Conservation (phyloP, 306 rosid genomes). For the Macrotyloma uniflorum region DNA sequence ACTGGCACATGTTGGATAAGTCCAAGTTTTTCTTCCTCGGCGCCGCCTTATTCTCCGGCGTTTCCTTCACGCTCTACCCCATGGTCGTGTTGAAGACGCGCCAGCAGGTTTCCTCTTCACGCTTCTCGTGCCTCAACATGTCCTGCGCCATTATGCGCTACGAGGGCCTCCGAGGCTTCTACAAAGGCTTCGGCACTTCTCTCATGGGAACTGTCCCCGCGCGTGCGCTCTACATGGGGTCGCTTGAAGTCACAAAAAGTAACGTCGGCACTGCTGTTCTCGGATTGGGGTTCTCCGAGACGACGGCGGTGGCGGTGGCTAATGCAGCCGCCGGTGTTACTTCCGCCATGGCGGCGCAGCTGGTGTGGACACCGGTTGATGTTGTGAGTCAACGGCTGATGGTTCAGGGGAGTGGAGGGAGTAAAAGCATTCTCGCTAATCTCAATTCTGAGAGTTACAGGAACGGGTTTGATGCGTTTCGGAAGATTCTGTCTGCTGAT, state of each 20-base stretch:
- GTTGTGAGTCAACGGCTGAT: constrained; percentile 93
- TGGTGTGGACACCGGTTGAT: constrained; percentile 97
- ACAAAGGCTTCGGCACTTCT: constrained; percentile 93
- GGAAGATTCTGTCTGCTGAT: constrained; percentile 72
- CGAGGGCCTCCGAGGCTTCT: constrained; percentile 88
- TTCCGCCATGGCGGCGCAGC: constrained; percentile 93
- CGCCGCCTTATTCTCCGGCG: constrained; percentile 93
- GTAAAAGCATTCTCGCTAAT: constrained; percentile 45
- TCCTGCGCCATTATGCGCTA: constrained; percentile 65
- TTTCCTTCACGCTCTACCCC: constrained; percentile 80
- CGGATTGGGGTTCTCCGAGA: constrained; percentile 75
- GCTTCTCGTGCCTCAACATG: constrained; percentile 67
- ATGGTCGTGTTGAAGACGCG: constrained; percentile 85
- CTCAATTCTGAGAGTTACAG: constrained; percentile 57
- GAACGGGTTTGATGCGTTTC: constrained; percentile 86
- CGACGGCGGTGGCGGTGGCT: constrained; percentile 68
- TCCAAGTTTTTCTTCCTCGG: constrained; percentile 91
- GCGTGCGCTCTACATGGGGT: constrained; percentile 88
- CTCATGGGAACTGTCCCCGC: constrained; percentile 94
- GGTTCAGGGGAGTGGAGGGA: constrained; percentile 64
- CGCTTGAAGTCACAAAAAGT: constrained; percentile 85
- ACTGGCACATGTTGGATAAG: constrained; percentile 97
- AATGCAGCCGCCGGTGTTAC: constrained; percentile 83
- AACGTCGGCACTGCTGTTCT: constrained; percentile 70
- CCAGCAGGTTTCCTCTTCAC: constrained; percentile 74